Base-by-base conservation (phyloP, 148 eudicot species). In the Hydrangea macrophylla region DNA sequence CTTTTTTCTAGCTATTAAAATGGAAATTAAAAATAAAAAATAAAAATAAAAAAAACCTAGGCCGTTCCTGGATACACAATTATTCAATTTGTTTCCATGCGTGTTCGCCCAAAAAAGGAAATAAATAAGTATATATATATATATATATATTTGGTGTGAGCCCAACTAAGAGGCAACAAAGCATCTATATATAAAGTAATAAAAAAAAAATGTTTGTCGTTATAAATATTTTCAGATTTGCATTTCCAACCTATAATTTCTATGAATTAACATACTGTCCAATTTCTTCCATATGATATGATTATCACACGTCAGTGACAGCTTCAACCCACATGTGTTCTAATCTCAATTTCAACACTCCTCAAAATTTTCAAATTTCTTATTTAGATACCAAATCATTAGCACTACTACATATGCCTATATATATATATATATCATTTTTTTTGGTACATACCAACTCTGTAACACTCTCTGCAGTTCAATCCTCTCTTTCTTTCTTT, bases 271-370 rank as follows among this genome's bases (percentile, higher is more conserved):
- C 25, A 1, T 36, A 1, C 18, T 33, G 26, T 22, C 26, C 25
- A 33, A 15, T n/a, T n/a, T n/a, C 5, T 60, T 36, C 42, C 64
- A 23, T 35, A 60, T 20, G 4, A 28, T 5, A n/a, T 26, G 8
- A 32, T 26, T n/a, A 32, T 70, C 60, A 61, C 78, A 67, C 76
- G 79, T 79, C 76, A 62, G 62, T 66, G 76, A 70, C 82, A 79
- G 73, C 82, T 71, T 55, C 31, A 25, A 11, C 25, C 13, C 70
- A 63, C 70, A 66, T 68, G 70, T 51, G 54, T 35, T 33, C 66
- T 31, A 23, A 40, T 13, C 25, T 58, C 5, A 9, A 13, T 11
- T 9, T 26, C 15, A 55, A 11, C 22, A 55, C 3, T n/a, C 2
- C 53, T 48, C 23, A 48, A 22, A 4, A 26, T 36, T 23, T 12